Evolutionary conservation across 2,329 filamentous ascomycete species (phyloP), one percentile per base, ranked within the genome.

Genomic region (Cladosporium sp.): DNA sequence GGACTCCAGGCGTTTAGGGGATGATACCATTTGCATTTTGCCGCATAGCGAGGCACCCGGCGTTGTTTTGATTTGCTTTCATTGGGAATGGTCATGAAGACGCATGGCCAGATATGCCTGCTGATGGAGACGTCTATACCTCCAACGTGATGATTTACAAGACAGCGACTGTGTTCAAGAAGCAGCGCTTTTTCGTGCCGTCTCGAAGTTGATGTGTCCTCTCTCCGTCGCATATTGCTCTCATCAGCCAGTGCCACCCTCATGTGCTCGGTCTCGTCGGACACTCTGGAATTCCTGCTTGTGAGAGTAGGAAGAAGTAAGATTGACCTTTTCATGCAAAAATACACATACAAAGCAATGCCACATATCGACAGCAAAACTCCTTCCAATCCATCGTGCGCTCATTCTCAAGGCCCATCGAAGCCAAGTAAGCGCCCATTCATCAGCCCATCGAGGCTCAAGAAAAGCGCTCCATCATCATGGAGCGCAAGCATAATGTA

Each of bases 31-130:
- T 58, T 45, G 36, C 34, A 55, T 55, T 58, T 24, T 17, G 28
- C 60, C 62, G 61, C 61, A 64, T 61, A 63, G 62, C 62, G 63
- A 49, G 9, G 56, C 39, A 47, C 24, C 22, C 25, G 54, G 57
- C 40, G 52, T 55, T 55, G 5, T 22, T 28, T 28, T 19, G 34
- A 20, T 10, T 15, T 22, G 13, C 35, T 35, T 45, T 20, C 20
- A 22, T 47, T 42, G 25, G 25, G 10, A 36, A 20, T 32, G 25
- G n/a, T 45, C 20, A 45, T 45, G 24, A 28, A 22, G 20, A 45
- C 13, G 42, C 42, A 45, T 45, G 42, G 42, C 42, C 10, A 25
- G 42, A n/a, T n/a, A 24, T 34, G 51, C 25, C 51, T 54, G 25
- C 37, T 42, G 25, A 34, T 24, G 51, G 51, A 35, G 24, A 44